Base-by-base conservation (phyloP, 1,284 basidiomycete genomes). In the Binderoboletus segoi region DNA sequence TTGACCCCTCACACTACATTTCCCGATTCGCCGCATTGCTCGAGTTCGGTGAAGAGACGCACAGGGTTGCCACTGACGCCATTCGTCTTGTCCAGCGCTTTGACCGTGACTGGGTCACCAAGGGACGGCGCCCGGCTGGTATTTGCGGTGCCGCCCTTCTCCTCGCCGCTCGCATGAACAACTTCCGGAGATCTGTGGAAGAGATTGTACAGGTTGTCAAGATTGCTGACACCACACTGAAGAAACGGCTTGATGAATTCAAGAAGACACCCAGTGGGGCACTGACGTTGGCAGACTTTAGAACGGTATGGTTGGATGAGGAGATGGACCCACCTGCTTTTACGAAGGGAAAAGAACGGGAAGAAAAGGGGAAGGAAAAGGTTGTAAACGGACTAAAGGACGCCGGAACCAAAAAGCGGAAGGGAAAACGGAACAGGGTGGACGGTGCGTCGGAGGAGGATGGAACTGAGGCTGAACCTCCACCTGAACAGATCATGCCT, bases 181-280 rank as follows among this genome's bases (percentile, higher is more conserved):
- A 98, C 71, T 99, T 97, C 69, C 80, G 96, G 38, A 82, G 97
- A 44, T 93, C 89, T 23, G 82, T 98, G 3, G 91, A 96, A 67
- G 97, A 99, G 74, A 90, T 99, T 51, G 95, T 98, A 13, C 94
- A 97, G 71, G 95, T 99, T 10, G 97, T 99, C 65, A 99, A 99
- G 77, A 98, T 98, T 62, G 94, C 96, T 26, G 95, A 98, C 64
- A 88, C 88, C 8, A 99, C 97, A 4, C 78, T 99, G 53, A 88
- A 90, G 75, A 96, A 96, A 73, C 85, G 97, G 18, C 78, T 99
- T n/a, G 91, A 96, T 24, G 97, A 99, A 76, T 99, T 99, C 78
- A 92, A 89, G 67, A 85, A 84, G 63, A 98, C 96, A 2, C 87
- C 90, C 0, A 94, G 89, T 66, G 94, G 93, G 8, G 81, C 82